A percentile compares a stretch with the other conserved stretches of the same genome.
These are phyloP conservation scores for Zelopaecilomyces penicillatus DNA, from an alignment of 2,329 filamentous ascomycete genomes.

Conservation along the genomic window DNA sequence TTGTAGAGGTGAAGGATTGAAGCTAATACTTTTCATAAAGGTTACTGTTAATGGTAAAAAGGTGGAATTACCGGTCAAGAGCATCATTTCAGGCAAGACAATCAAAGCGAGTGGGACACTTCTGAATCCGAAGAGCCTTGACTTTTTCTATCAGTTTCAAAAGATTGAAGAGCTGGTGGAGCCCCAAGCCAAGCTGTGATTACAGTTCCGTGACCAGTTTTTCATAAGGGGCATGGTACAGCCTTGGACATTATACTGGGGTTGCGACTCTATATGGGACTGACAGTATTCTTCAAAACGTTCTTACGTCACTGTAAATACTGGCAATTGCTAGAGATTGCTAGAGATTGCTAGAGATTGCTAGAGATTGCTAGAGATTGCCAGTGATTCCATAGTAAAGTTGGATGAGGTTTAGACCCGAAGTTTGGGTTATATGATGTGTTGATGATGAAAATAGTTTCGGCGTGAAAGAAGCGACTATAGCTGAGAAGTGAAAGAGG, in stretches of 20 bases:
- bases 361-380: too few species aligned
- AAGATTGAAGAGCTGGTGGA: conserved; percentile 25
- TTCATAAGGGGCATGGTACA: not conserved
- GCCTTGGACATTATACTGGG: too few species aligned
- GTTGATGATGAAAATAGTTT: too few species aligned
- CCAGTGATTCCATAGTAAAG: too few species aligned
- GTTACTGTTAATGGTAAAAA: conserved; percentile 80
- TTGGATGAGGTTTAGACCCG: too few species aligned
- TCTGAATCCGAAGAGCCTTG: conserved; percentile 64
- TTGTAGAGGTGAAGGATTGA: not conserved
- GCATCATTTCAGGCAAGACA: conserved; percentile 67
- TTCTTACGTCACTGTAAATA: too few species aligned
- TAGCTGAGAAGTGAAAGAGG: too few species aligned
- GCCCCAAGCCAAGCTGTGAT: conserved; percentile 23
- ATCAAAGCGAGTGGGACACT: conserved; percentile 71
- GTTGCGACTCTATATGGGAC: not conserved
- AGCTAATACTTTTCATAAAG: conserved; percentile 30
- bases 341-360: too few species aligned
- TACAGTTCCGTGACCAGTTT: not conserved
- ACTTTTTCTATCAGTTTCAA: conserved; percentile 70
- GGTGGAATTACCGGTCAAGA: conserved; percentile 76
- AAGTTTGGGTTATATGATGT: too few species aligned
- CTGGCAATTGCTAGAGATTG: too few species aligned
- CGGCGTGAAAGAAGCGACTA: too few species aligned
- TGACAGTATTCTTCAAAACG: not conserved